Conservation (phyloP, 345 rosid species). For the Erodium maritimum region DNA sequence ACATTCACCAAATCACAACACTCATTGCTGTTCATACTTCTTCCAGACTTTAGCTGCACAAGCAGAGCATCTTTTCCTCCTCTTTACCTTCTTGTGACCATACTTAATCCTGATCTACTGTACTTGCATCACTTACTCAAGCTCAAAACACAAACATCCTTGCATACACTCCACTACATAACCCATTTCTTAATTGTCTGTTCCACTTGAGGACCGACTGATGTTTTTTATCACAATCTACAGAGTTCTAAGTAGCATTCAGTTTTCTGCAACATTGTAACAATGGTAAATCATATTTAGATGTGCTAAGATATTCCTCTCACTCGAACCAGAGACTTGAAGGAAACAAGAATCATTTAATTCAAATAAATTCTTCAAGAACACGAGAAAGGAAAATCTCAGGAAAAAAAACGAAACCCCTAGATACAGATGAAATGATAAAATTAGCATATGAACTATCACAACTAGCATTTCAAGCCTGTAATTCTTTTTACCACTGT, state of each 20-base stretch:
- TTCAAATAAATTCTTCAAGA: not conserved
- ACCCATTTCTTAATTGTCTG: not conserved
- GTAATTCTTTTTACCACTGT: too few relatives aligned
- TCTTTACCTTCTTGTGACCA: too few relatives aligned
- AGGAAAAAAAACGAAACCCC: not conserved
- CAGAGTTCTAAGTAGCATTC: not conserved
- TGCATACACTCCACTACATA: not conserved
- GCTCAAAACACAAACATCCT: not conserved
- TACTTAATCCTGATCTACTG: too few relatives aligned
- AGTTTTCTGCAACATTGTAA: not conserved
- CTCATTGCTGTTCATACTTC: too few relatives aligned
- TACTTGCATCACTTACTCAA: not conserved
- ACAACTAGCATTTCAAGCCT: not conserved
- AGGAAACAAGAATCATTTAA: not conserved
- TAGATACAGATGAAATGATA: not conserved
- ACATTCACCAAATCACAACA: too few relatives aligned
- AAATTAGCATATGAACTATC: not conserved
- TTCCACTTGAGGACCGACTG: not conserved
- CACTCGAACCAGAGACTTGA: not conserved
- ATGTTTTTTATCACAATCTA: too few relatives aligned
- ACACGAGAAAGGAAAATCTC: too few relatives aligned
- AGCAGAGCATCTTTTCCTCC: too few relatives aligned
- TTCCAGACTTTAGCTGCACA: too few relatives aligned
- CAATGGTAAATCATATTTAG: not conserved
- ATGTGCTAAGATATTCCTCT: not conserved